These are phyloP conservation scores for Nemania diffusa DNA, from an alignment of 2,329 filamentous ascomycete genomes.

Conservation along the genomic window DNA sequence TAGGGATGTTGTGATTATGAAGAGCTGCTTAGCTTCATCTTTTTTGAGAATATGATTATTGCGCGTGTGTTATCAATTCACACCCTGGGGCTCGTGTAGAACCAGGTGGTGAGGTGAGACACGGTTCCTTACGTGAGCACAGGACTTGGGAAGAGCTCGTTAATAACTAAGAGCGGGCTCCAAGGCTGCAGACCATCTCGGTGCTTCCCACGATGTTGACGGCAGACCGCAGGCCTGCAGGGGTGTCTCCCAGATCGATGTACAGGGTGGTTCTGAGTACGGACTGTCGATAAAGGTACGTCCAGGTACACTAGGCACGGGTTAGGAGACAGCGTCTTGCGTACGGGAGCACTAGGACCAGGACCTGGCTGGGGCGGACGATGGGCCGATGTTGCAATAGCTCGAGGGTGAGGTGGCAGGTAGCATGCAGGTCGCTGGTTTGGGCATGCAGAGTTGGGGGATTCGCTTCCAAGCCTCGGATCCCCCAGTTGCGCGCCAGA, in stretches of 20 bases:
- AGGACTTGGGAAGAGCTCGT: conserved; percentile 39
- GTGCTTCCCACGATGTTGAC: conserved; percentile 46
- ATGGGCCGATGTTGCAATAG: conserved; percentile 55
- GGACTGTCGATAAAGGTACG: conserved; percentile 47
- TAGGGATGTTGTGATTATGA: conserved; percentile 41
- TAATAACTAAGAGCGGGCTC: conserved; percentile 46
- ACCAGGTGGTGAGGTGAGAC: conserved; percentile 42
- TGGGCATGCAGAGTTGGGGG: conserved; percentile 51
- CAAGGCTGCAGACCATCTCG: conserved; percentile 48
- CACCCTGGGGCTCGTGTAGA: conserved; percentile 40
- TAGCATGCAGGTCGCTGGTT: conserved; percentile 59
- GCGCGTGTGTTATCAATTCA: conserved; percentile 44
- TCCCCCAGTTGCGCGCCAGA: conserved; percentile 32
- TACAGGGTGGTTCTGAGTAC: conserved; percentile 50
- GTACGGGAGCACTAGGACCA: conserved; percentile 46
- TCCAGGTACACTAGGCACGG: conserved; percentile 48
- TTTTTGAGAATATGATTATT: conserved; percentile 40
- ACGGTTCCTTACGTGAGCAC: conserved; percentile 41
- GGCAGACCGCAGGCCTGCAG: conserved; percentile 45
- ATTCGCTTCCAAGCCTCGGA: conserved; percentile 38
- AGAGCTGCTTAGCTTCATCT: conserved; percentile 49
- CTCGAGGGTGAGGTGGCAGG: conserved; percentile 60
- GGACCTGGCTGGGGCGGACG: conserved; percentile 50
- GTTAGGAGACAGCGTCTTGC: conserved; percentile 42
- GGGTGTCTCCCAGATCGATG: conserved; percentile 45